Base-by-base conservation (phyloP, 371 early-diverging fungal species). In the Lichtheimia hyalospora region DNA sequence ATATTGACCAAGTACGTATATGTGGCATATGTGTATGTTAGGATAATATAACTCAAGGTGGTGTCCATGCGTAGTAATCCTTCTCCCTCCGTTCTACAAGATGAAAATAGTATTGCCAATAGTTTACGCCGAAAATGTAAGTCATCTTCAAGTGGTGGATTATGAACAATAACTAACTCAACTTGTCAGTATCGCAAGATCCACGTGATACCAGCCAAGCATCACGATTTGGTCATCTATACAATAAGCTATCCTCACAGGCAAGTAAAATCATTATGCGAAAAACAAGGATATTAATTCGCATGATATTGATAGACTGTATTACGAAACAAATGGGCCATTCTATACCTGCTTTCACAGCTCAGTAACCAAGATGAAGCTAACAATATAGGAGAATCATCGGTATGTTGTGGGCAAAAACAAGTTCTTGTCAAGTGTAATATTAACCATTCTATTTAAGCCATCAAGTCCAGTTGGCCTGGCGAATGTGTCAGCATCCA, bases 71-170 rank as follows among this genome's bases (percentile, higher is more conserved):
- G 25, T 66, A 89, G 92, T 75, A 84, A 82, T 28, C 61, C 88
- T 14, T 68, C 80, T 14, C 84, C 92, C 1, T 69, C 91, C 0
- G 73, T 82, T 18, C 66, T 77, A 0, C 71, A 80, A 28, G 88
- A 90, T 63, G 92, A 90, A 58, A 62, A 75, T 14, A 70, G 81
- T 41, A 63, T 91, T 13, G 83, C 84, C 10, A 86, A 85, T 57
- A 68, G 74, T 20, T 85, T 92, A 67, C 88, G 89, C 51, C 85
- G 88, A 66, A 83, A 86, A 62, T 67, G 89, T 87, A 70, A 70
- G 73, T 44, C 13, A 16, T 23, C 34, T 27, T n/a, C 14, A 20
- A 44, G n/a, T 3, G 8, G 40, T 27, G 12, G 21, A 42, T 55
- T 7, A 27, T 24, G 14, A 16, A 20, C 20, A 40, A 27, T 13